These are phyloP conservation scores for Nakazawaea wickerhamii DNA, from an alignment of 805 yeast genomes.

Conservation along the genomic window DNA sequence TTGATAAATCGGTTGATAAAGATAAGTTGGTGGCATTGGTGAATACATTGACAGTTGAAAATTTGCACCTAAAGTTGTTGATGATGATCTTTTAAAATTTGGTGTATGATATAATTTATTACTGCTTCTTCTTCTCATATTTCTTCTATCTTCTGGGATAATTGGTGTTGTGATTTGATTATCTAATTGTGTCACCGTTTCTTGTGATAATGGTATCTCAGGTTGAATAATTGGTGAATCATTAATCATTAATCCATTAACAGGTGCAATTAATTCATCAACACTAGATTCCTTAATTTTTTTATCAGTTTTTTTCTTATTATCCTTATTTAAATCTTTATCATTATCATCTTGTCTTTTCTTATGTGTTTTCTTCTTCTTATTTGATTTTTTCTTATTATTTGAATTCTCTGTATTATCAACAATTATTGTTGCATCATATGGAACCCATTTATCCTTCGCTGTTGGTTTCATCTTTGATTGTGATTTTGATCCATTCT, in stretches of 20 bases:
- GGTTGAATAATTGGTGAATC: background rate
- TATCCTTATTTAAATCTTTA: background rate
- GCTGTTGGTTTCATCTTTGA: slow-evolving; percentile 9
- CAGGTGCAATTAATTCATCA: background rate
- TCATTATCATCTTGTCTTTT: background rate
- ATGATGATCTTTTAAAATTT: slow-evolving; percentile 5
- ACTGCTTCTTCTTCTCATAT: slow-evolving; percentile 1
- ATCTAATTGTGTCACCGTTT: background rate
- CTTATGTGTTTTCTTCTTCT: slow-evolving; percentile 1
- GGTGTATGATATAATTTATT: background rate
- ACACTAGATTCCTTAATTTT: background rate
- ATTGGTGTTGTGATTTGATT: background rate
- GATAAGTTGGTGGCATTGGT: background rate
- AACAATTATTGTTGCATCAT: slow-evolving; percentile 12
- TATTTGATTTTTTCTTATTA: background rate
- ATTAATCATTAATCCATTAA: background rate
- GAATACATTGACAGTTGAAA: slow-evolving; percentile 3
- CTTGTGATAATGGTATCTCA: background rate
- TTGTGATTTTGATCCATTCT: background rate
- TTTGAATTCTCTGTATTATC: background rate
- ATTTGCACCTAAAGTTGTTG: background rate
- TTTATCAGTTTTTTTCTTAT: background rate
- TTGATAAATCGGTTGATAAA: slow-evolving; percentile 6
- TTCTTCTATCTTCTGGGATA: background rate
- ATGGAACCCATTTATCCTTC: slow-evolving; percentile 13